Evolutionary conservation across 2,329 filamentous ascomycete genomes (phyloP), one percentile per base, ranked within the genome.

Genomic region (Didymella keratinophila): DNA sequence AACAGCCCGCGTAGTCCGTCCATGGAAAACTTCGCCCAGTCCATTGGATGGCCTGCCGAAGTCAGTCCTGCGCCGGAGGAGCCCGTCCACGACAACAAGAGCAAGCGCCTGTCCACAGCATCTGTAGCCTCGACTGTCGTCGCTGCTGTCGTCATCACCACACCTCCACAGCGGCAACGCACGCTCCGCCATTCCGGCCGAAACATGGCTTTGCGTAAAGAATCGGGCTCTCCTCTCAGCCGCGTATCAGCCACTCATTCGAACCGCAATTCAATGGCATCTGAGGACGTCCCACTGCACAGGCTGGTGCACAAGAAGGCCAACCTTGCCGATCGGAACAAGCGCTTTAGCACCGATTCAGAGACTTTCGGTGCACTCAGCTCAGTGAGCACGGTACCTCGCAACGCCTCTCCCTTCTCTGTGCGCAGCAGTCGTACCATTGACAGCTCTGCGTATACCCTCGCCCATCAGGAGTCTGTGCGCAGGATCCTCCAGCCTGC

Each of bases 71-170:
- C 44, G 51, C 69, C 49, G 48, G 55, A 42, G 4, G 61, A 60
- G 16, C 65, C 65, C 36, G 57, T 73, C 20, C 68, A 63, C 46
- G 74, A 77, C 32, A 61, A 65, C 10, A 72, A 74, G 34, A 68
- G 68, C 36, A 78, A 78, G 62, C 79, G 84, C 42, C 73, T 80
- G 20, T 87, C 85, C 14, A 78, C 71, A 16, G 72, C 80, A 2
- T 87, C 85, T 2, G 79, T 80, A 21, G 78, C 80, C 11, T 86
- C 84, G 6, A 84, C 83, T 0, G 77, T 86, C 16, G 83, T 80
- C 8, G 78, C 85, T 73, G 84, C 82, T 12, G 78, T 84, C 67
- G 83, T 87, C 28, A 79, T 86, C 43, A 78, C 83, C 18, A 79
- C 79, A 16, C 80, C 82, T 4, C 81, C 78, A 37, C 79, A 77